Evolutionary conservation across 352 stramenopile species (phyloP).

Genomic region (Phytophthora rubi): DNA sequence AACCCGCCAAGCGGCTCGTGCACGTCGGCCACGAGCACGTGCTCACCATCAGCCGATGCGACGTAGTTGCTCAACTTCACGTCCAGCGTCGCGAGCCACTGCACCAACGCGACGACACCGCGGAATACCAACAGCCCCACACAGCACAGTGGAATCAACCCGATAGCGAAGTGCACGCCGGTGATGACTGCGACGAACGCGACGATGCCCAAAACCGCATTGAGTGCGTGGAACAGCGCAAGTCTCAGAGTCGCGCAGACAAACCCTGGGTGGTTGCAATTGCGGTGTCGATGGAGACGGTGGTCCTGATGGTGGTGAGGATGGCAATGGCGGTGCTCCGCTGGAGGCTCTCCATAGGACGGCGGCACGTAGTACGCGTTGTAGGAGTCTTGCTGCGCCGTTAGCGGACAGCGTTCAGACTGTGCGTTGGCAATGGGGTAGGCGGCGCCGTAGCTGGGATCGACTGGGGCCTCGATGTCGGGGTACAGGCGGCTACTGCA

Average conservation of each 20-base stretch:
- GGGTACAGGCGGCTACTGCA: slow-evolving; percentile 27
- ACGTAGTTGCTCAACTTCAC: slow-evolving; percentile 75
- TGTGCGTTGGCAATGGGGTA: slow-evolving; percentile 18
- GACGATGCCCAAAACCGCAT: slow-evolving; percentile 57
- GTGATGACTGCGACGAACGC: slow-evolving; percentile 58
- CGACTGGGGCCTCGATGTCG: slow-evolving; percentile 20
- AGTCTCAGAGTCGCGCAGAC: slow-evolving; percentile 57
- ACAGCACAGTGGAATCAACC: slow-evolving; percentile 67
- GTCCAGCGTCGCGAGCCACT: slow-evolving; percentile 58
- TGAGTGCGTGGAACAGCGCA: slow-evolving; percentile 65
- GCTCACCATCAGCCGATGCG: slow-evolving; percentile 43
- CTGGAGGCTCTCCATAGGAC: slow-evolving; percentile 20
- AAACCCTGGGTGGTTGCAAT: slow-evolving; percentile 29
- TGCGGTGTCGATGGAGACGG: slow-evolving; percentile 17
- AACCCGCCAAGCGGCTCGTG: slow-evolving; percentile 46
- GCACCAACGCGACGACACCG: slow-evolving; percentile 50
- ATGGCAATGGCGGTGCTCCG: slow-evolving; percentile 13
- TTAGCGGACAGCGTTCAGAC: slow-evolving; percentile 32
- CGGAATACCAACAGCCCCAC: slow-evolving; percentile 70
- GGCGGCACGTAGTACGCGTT: slow-evolving; percentile 45
- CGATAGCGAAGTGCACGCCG: slow-evolving; percentile 43
- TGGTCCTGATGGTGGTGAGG: slow-evolving; percentile 28
- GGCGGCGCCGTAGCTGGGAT: slow-evolving; percentile 11
- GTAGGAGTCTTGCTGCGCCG: slow-evolving; percentile 14
- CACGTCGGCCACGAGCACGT: slow-evolving; percentile 51